Conservation (phyloP, 352 stramenopile species). For the Globisporangium rhizosaccharum region DNA sequence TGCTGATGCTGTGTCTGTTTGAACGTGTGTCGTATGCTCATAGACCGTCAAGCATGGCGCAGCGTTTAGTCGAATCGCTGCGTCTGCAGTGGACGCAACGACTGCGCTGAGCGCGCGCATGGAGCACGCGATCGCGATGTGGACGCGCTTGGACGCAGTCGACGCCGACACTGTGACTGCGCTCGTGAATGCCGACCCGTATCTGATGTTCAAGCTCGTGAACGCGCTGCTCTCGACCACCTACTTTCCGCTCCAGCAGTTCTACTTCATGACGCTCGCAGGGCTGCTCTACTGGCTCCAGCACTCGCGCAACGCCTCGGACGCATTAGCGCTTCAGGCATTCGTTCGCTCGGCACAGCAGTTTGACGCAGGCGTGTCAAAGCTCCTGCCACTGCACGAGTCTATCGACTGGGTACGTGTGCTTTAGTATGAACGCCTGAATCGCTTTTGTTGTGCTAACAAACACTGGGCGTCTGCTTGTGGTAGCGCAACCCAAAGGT, state of each 20-base stretch:
- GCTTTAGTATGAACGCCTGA: not conserved
- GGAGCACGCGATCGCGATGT: slow-evolving; percentile 33
- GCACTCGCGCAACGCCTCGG: not conserved
- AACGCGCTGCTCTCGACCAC: slow-evolving; percentile 39
- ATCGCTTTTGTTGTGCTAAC: not conserved
- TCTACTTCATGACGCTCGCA: slow-evolving; percentile 48
- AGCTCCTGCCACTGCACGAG: slow-evolving; percentile 27
- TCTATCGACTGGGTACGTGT: slow-evolving; percentile 35
- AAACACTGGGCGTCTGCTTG: not conserved
- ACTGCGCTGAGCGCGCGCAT: slow-evolving; percentile 35
- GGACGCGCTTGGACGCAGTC: slow-evolving; percentile 20
- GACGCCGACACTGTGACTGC: slow-evolving; percentile 14
- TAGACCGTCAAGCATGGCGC: not conserved
- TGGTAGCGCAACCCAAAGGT: slow-evolving; percentile 12
- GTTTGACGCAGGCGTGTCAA: slow-evolving; percentile 24
- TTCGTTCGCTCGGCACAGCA: slow-evolving; percentile 17
- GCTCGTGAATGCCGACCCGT: slow-evolving; percentile 22
- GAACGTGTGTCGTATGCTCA: no score
- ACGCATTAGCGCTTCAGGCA: not conserved
- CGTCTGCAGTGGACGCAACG: slow-evolving; percentile 23
- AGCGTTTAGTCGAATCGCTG: not conserved
- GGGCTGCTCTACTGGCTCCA: slow-evolving; percentile 35
- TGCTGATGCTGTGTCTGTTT: no score
- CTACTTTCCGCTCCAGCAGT: slow-evolving; percentile 62
- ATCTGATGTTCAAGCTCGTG: slow-evolving; percentile 30